These are phyloP conservation scores for Jatropha curcas DNA, from an alignment of 345 rosid species.

Conservation along the genomic window DNA sequence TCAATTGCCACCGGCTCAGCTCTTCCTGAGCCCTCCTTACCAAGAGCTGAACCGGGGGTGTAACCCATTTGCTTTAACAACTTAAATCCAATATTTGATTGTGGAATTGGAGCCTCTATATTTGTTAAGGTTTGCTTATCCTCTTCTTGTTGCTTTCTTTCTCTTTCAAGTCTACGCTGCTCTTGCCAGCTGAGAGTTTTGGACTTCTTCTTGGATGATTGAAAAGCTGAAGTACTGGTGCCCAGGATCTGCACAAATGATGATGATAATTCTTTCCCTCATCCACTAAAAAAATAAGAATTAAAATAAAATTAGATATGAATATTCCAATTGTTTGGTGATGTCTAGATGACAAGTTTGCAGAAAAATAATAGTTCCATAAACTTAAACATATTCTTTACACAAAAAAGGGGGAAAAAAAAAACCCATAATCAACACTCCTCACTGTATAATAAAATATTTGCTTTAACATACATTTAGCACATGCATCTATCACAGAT, in stretches of 20 bases:
- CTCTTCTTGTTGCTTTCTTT: slow-evolving; percentile 71
- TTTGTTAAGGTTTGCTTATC: slow-evolving; percentile 69
- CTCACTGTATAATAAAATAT: neutral
- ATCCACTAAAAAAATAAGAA: slow-evolving; percentile 3
- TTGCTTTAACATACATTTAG: too few species aligned
- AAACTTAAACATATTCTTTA: neutral
- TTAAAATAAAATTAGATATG: neutral
- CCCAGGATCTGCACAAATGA: slow-evolving; percentile 39
- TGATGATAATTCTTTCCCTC: slow-evolving; percentile 3
- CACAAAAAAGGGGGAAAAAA: neutral
- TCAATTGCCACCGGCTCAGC: slow-evolving; percentile 77
- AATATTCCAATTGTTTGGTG: neutral
- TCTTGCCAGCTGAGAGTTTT: slow-evolving; percentile 73
- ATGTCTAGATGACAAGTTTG: neutral
- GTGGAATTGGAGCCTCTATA: slow-evolving; percentile 75
- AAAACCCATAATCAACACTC: neutral
- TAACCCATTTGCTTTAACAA: slow-evolving; percentile 93
- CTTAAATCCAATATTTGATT: slow-evolving; percentile 85
- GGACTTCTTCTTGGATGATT: slow-evolving; percentile 64
- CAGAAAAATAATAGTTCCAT: neutral
- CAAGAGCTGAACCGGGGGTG: slow-evolving; percentile 82
- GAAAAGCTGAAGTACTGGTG: slow-evolving; percentile 26
- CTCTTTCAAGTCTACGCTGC: slow-evolving; percentile 65
- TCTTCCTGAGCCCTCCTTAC: slow-evolving; percentile 70
- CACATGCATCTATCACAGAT: neutral